Percentiles rank a stretch among this genome's conserved stretches.
These are phyloP conservation scores for Pichia cephalocereana DNA, from an alignment of 805 yeast species.

Conservation along the genomic window DNA sequence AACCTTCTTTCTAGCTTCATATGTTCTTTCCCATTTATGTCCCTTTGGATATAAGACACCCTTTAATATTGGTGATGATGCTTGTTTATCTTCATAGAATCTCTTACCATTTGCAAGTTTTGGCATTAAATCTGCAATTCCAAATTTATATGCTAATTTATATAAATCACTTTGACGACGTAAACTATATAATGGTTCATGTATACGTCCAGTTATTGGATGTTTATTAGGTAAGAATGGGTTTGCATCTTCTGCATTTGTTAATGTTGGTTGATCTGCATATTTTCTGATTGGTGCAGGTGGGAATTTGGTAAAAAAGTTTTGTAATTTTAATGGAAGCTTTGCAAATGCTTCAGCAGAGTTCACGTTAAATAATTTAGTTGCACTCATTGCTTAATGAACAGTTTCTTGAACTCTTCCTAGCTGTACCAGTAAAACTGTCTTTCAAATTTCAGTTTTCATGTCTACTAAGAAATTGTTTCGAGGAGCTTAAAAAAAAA, in stretches of 20 bases:
- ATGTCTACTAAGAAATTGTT: neutral
- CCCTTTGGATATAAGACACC: conserved; percentile 78
- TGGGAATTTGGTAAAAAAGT: conserved; percentile 74
- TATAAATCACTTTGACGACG: conserved; percentile 77
- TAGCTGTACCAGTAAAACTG: too few species aligned
- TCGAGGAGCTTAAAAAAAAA: too few species aligned
- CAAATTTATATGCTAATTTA: conserved; percentile 74
- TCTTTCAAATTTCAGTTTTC: neutral
- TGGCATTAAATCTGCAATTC: conserved; percentile 74
- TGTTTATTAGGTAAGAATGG: conserved; percentile 84
- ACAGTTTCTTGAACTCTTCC: too few species aligned
- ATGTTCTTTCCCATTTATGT: conserved; percentile 66
- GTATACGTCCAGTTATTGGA: conserved; percentile 70
- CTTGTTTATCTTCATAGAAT: conserved; percentile 73
- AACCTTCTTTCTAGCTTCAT: conserved; percentile 46
- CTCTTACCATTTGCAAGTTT: conserved; percentile 47
- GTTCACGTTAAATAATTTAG: conserved; percentile 20
- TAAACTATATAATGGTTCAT: conserved; percentile 67
- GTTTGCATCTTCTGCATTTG: conserved; percentile 63
- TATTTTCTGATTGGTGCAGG: conserved; percentile 72
- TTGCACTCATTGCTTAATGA: conserved; percentile 1
- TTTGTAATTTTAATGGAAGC: conserved; percentile 62
- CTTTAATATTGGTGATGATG: conserved; percentile 56
- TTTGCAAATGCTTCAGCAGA: conserved; percentile 29
- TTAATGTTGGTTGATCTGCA: conserved; percentile 52